Percentiles rank a stretch among this genome's conserved stretches.
These are phyloP conservation scores for Penicillium coprophilum DNA, from an alignment of 495 filamentous ascomycete genomes.

Conservation along the genomic window DNA sequence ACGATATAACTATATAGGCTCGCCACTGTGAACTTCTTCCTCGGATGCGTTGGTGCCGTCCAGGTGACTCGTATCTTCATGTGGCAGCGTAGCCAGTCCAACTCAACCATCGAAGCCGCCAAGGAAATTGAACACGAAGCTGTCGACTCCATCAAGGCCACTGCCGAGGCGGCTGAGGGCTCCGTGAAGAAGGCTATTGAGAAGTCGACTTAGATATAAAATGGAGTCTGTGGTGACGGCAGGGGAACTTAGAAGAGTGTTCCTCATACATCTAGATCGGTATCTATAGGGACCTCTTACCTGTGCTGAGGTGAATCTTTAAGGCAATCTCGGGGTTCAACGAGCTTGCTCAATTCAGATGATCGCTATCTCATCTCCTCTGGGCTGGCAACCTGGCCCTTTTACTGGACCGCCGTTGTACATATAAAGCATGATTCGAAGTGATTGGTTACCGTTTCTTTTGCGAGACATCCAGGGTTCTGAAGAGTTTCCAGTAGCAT, in stretches of 20 bases:
- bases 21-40: slow-evolving; percentile 97
- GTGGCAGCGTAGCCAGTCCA: slow-evolving; percentile 62
- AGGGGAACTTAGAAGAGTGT: not conserved
- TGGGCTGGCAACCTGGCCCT: slow-evolving; percentile 1
- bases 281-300: slow-evolving; percentile 12
- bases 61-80: slow-evolving; percentile 75
- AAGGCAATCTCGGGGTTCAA: slow-evolving; percentile 1
- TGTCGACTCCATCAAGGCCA: slow-evolving; percentile 42
- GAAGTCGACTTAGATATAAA: slow-evolving; percentile 28
- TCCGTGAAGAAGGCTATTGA: slow-evolving; percentile 33
- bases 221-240: not conserved
- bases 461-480: not conserved
- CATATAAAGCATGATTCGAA: slow-evolving; percentile 24
- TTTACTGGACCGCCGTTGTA: slow-evolving; percentile 25
- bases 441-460: slow-evolving; percentile 14
- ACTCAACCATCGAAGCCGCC: slow-evolving; percentile 42
- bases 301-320: not conserved
- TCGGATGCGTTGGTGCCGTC: slow-evolving; percentile 78
- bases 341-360: not conserved
- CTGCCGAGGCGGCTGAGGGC: slow-evolving; percentile 26
- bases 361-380: not conserved
- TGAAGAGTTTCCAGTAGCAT: not conserved
- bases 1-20: slow-evolving; percentile 52
- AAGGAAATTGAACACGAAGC: slow-evolving; percentile 51
- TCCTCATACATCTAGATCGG: slow-evolving; percentile 7